phyloP scores from a whole-genome alignment of 306 rosid species.

The Medicago arabica region DNA sequence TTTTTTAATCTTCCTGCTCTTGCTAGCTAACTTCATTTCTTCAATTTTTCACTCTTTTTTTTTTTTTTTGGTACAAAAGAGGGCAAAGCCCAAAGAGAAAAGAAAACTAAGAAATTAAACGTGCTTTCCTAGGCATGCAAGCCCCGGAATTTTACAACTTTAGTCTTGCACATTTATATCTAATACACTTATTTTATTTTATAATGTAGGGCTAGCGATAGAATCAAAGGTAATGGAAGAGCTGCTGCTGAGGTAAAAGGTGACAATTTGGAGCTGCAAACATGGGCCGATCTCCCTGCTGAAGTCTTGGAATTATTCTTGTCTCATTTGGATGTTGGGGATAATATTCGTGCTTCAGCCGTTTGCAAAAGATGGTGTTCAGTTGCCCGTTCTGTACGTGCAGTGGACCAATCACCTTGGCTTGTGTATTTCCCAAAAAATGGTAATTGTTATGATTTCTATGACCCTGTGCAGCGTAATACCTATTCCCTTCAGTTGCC shows the following conservation, averaged over 20 bases:
- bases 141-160: neutral
- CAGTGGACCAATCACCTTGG: constrained; percentile 73
- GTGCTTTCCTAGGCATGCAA: no score
- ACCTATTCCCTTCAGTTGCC: constrained; percentile 61
- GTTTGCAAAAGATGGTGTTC: constrained; percentile 81
- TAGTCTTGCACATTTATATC: constrained; percentile 6
- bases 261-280: constrained; percentile 56
- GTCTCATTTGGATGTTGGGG: constrained; percentile 52
- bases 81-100: no score
- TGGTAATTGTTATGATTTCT: constrained; percentile 65
- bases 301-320: constrained; percentile 67
- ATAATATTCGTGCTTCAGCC: constrained; percentile 68
- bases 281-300: constrained; percentile 76
- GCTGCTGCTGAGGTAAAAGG: constrained; percentile 39
- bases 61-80: no score
- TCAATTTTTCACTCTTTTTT: neutral
- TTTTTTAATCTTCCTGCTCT: neutral
- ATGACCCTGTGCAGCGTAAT: constrained; percentile 73
- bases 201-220: constrained; percentile 17
- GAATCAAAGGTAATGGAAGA: constrained; percentile 43
- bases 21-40: neutral
- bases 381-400: constrained; percentile 65
- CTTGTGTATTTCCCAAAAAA: constrained; percentile 74
- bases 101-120: no score
- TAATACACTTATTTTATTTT: constrained; percentile 16